A percentile compares a stretch with the other conserved stretches of the same genome.
Conservation (phyloP, 2,329 filamentous ascomycete genomes). For the Bipolaris zeicola region DNA sequence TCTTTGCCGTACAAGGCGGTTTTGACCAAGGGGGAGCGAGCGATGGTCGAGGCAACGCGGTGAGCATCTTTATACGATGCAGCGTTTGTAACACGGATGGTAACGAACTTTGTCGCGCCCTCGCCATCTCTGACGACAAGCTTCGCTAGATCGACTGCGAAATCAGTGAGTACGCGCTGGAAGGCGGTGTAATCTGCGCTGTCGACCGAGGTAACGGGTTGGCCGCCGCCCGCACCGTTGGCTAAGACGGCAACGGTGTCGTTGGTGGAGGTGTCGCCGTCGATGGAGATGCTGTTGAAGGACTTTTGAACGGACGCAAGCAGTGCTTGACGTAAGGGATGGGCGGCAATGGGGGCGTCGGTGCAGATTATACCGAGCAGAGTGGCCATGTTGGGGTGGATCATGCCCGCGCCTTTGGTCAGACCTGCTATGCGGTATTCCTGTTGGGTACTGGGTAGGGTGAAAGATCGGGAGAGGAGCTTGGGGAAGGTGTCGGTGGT, state of each 20-base stretch:
- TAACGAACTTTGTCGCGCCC: constrained; percentile 97
- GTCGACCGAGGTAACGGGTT: constrained; percentile 61
- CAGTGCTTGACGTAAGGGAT: constrained; percentile 71
- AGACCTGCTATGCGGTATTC: constrained; percentile 90
- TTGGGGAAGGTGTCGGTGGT: constrained; percentile 99
- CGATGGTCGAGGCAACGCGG: constrained; percentile 84
- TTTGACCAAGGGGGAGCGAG: constrained; percentile 91
- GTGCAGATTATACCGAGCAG: constrained; percentile 90
- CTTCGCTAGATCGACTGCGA: constrained; percentile 84
- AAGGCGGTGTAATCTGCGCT: constrained; percentile 73
- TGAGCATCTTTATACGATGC: constrained; percentile 72
- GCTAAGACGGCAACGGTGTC: constrained; percentile 94
- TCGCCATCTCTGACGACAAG: constrained; percentile 95
- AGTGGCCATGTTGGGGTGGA: constrained; percentile 98
- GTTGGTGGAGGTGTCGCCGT: constrained; percentile 97
- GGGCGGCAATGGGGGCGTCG: constrained; percentile 77
- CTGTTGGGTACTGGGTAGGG: constrained; percentile 76
- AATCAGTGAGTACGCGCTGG: constrained; percentile 71
- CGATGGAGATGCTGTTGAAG: constrained; percentile 96
- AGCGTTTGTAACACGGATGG: constrained; percentile 80
- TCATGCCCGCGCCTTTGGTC: constrained; percentile 99
- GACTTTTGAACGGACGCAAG: constrained; percentile 77
- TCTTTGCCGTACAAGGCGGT: constrained; percentile 96
- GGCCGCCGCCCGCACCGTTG: constrained; percentile 86
- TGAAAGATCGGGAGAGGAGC: constrained; percentile 83